phyloP scores from a whole-genome alignment of 2,329 filamentous ascomycete species.

The Penicillium sclerotigenum region DNA sequence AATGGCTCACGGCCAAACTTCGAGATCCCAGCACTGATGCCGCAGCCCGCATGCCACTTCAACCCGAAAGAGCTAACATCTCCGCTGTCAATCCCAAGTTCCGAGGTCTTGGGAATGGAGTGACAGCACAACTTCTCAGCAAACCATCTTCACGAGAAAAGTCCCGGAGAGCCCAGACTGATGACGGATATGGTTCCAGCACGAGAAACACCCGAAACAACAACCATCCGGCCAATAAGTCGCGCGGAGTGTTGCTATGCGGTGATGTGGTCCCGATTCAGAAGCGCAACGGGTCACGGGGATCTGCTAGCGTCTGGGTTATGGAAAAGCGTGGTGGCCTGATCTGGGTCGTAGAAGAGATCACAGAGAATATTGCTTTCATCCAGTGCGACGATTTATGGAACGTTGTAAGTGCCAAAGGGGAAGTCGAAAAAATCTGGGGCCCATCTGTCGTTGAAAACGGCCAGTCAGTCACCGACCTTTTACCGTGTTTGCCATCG shows the following conservation, averaged over 20 bases:
- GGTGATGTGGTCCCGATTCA: conserved; percentile 98
- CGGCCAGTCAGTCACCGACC: conserved; percentile 70
- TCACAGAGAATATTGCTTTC: conserved; percentile 85
- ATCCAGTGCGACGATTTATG: conserved; percentile 76
- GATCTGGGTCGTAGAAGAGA: conserved; percentile 98
- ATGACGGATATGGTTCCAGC: conserved; percentile 54
- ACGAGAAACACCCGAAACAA: conserved; percentile 53
- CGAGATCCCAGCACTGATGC: conserved; percentile 59
- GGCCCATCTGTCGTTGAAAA: conserved; percentile 64
- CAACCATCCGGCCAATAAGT: conserved; percentile 70
- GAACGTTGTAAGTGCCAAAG: conserved; percentile 64
- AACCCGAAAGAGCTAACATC: conserved; percentile 39
- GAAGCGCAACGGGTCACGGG: conserved; percentile 87
- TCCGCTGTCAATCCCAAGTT: conserved; percentile 35
- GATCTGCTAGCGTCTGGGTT: conserved; percentile 94
- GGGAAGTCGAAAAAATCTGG: conserved; percentile 85
- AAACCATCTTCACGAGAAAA: conserved; percentile 66
- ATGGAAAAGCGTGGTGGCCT: conserved; percentile 93
- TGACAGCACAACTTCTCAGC: conserved; percentile 82
- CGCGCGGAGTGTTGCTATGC: conserved; percentile 84
- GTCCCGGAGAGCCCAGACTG: conserved; percentile 53
- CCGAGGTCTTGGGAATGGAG: conserved; percentile 70
- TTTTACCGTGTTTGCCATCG: conserved; percentile 79
- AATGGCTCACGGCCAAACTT: conserved; percentile 86
- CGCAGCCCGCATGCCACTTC: conserved; percentile 29